phyloP scores from a whole-genome alignment of 164 flowering plant genomes.

The Berberis thunbergii region DNA sequence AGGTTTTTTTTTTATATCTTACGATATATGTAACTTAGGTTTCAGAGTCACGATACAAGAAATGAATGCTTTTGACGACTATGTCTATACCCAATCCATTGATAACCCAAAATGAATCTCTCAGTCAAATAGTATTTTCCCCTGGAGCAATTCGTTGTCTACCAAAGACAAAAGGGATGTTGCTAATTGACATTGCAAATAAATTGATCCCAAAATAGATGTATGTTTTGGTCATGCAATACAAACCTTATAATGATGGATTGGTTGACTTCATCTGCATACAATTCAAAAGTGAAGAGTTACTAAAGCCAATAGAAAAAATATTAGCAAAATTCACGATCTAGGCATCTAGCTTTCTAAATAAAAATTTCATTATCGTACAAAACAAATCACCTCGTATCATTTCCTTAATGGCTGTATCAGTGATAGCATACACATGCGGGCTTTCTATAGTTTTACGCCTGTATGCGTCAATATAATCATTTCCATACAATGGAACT shows the following conservation, averaged over 20 bases:
- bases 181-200: not conserved
- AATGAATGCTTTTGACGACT: too few species aligned
- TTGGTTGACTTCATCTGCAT: constrained; percentile 99
- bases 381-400: constrained; percentile 53
- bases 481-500: constrained; percentile 78
- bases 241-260: constrained; percentile 98
- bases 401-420: constrained; percentile 97
- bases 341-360: not conserved
- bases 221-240: not conserved
- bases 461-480: constrained; percentile 80
- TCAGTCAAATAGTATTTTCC: too few species aligned
- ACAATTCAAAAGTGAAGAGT: constrained; percentile 12
- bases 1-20: too few species aligned
- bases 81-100: too few species aligned
- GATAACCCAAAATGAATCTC: too few species aligned
- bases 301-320: not conserved
- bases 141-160: too few species aligned
- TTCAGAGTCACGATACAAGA: too few species aligned
- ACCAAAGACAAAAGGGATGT: too few species aligned
- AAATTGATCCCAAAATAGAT: not conserved
- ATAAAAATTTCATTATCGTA: not conserved
- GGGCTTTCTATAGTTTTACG: constrained; percentile 67
- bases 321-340: not conserved
- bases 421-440: constrained; percentile 96
- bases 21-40: too few species aligned